Percentiles rank a stretch among this genome's conserved stretches.
phyloP scores from a whole-genome alignment of 305 asterid genomes.

The Fraxinus platypoda region DNA sequence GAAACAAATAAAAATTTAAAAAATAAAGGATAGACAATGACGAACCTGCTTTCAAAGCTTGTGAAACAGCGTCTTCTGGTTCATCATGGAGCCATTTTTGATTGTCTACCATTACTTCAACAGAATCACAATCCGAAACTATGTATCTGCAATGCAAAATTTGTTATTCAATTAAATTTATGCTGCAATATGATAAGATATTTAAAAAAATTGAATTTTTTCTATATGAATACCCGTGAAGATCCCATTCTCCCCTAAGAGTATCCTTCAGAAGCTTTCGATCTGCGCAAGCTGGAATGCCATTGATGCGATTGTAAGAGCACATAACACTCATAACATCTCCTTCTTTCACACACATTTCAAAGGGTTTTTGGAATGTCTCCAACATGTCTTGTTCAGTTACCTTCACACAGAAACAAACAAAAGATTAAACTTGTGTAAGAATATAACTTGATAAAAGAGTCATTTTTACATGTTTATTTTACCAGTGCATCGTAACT shows the following conservation, averaged over 20 bases:
- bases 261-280: constrained; percentile 27
- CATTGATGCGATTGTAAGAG: constrained; percentile 39
- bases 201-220: not conserved
- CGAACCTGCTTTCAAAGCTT: constrained; percentile 37
- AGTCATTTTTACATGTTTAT: not conserved
- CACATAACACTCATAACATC: constrained; percentile 46
- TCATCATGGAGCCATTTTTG: constrained; percentile 32
- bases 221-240: constrained; percentile 30
- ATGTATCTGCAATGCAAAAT: constrained; percentile 25
- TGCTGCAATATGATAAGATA: not conserved
- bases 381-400: constrained; percentile 40
- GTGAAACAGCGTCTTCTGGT: constrained; percentile 41
- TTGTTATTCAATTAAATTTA: not conserved
- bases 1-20: not conserved
- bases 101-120: constrained; percentile 30
- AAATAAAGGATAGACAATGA: not conserved
- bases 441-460: not conserved
- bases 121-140: constrained; percentile 43
- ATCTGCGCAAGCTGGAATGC: constrained; percentile 43
- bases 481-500: constrained; percentile 27
- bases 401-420: constrained; percentile 21
- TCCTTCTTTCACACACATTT: constrained; percentile 42
- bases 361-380: constrained; percentile 40
- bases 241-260: constrained; percentile 42
- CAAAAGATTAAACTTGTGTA: not conserved